Evolutionary conservation across 2,329 filamentous ascomycete genomes (phyloP), one percentile per base, ranked within the genome.

Genomic region (Botrytis byssoidea): DNA sequence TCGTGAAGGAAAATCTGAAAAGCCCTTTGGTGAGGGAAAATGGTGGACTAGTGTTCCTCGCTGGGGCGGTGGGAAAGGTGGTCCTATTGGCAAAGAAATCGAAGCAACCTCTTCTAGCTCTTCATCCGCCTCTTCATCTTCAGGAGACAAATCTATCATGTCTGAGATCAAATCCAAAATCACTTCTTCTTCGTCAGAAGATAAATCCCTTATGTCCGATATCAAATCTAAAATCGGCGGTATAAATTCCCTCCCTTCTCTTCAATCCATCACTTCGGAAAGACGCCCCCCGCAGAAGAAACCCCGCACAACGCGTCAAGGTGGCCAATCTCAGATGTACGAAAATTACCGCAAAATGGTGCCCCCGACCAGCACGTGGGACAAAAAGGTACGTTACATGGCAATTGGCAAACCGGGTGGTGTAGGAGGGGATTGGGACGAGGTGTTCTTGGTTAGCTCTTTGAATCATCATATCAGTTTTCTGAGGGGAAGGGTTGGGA

Each of bases 301-400:
- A 22, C 55, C 63, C 25, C 79, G 76, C 61, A 77, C 70, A 46
- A 46, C 37, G 16, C 72, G 73, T 32, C 77, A 76, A 40, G 74
- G 74, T 1, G 73, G 73, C 3, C 88, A 85, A 75, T 81, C 85
- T 55, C 85, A 87, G 74, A 89, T 90, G 65, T 91, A 91, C 79
- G 89, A 91, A 79, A 88, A 85, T 77, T 91, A 91, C 81, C 86
- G 89, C 73, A 90, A 88, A 84, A 83, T 91, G 63, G 85, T 88
- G 2, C 87, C 86, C 14, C 89, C 89, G 0, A 81, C 86, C 16
- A 82, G 85, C 10, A 86, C 85, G 35, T 91, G 89, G 89, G 89
- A 91, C 78, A 84, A 83, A 74, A 90, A 89, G 81, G 85, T 86
- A 44, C 83, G 84, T 48, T 91, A 91, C 79, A 81, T 84, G 74